Conservation (phyloP, 2,329 filamentous ascomycete species). For the Cryphonectria carpinicola region DNA sequence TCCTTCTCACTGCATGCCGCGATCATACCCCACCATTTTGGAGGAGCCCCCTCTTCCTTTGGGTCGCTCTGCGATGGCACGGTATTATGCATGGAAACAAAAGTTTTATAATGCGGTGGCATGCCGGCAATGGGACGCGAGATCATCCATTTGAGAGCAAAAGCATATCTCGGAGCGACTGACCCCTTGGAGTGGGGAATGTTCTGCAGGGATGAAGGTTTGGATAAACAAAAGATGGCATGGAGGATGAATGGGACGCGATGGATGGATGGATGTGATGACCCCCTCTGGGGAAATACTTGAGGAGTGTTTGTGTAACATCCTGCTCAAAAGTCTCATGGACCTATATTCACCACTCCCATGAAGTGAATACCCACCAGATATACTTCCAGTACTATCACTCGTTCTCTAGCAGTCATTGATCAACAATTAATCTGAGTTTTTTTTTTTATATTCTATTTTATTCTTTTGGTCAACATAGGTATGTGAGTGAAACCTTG, state of each 20-base stretch:
- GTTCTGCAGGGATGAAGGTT: not conserved
- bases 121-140: conserved; percentile 2
- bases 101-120: not conserved
- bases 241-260: not conserved
- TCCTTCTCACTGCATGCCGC: not conserved
- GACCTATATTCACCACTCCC: not conserved
- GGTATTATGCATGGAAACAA: not conserved
- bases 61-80: not conserved
- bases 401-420: not conserved
- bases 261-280: not conserved
- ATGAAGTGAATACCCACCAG: not conserved
- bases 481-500: not conserved
- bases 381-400: not conserved
- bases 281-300: not conserved
- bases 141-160: not conserved
- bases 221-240: not conserved
- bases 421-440: not conserved
- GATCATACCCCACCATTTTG: not conserved
- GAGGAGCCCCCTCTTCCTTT: not conserved
- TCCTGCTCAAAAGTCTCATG: not conserved
- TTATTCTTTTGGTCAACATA: not conserved
- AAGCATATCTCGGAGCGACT: not conserved
- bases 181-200: not conserved
- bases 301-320: not conserved
- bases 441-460: not conserved